These are phyloP conservation scores for Vinca minor DNA, from an alignment of 257 asterid species.

Conservation along the genomic window DNA sequence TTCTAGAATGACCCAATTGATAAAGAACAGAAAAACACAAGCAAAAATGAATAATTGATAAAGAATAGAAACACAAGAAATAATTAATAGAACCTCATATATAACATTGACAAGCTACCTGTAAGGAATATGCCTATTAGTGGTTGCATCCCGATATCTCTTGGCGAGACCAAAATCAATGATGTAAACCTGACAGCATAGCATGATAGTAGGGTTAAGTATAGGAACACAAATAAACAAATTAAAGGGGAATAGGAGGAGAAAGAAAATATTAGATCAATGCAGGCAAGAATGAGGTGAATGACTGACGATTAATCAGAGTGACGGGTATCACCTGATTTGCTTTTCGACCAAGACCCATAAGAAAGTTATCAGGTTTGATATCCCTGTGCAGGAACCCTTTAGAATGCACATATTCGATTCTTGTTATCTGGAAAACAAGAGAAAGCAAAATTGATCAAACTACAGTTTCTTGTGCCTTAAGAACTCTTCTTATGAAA, in stretches of 20 bases:
- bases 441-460: background rate
- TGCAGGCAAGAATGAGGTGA: background rate
- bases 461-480: background rate
- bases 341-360: conserved; percentile 44
- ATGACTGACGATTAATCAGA: background rate
- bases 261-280: background rate
- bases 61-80: background rate
- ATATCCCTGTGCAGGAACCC: conserved; percentile 38
- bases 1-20: background rate
- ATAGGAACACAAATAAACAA: background rate
- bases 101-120: conserved; percentile 30
- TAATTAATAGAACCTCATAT: background rate
- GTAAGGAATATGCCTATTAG: conserved; percentile 74
- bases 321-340: conserved; percentile 25
- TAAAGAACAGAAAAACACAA: background rate
- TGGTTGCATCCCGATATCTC: conserved; percentile 62
- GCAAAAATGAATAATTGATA: background rate
- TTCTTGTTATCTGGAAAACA: conserved; percentile 29
- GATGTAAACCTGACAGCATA: conserved; percentile 47
- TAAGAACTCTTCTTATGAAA: background rate
- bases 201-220: background rate
- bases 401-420: conserved; percentile 40
- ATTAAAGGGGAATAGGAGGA: background rate
- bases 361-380: conserved; percentile 44
- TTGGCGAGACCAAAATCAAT: conserved; percentile 92